Evolutionary conservation across 2,329 filamentous ascomycete species (phyloP), one percentile per base, ranked within the genome.

Genomic region (Boeremia lycopersici): DNA sequence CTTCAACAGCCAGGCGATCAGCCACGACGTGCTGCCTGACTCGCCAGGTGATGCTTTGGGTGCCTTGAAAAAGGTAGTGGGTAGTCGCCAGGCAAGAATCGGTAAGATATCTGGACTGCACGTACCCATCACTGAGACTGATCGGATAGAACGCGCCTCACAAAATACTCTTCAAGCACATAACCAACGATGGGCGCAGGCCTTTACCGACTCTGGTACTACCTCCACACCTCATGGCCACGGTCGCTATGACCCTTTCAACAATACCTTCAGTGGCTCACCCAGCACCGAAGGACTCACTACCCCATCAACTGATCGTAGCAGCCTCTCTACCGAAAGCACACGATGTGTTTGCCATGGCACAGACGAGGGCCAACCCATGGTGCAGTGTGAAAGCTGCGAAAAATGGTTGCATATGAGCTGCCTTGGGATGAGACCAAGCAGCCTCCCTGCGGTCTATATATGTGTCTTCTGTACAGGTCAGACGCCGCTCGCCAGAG

Each of bases 371-470:
- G 82, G 80, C 19, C 79, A 80, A 61, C 69, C 82, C 28, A 84
- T 87, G 81, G 79, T 87, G 41, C 84, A 86, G 74, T 88, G 85
- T 72, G 82, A 84, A 69, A 83, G 81, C 23, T 88, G 85, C 73
- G 81, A 77, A n/a, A 84, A 86, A 62, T 87, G 83, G 81, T 75
- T 85, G 28, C 85, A 88, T 63, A 81, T 81, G 29, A 77, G 77
- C 49, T 88, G 85, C 62, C 78, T 86, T 19, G 83, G 84, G 2
- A 69, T 86, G 13, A 78, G 81, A 51, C 70, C 76, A 15, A 75
- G 77, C 33, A 78, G 77, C 48, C 71, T 81, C 72, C 74, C 74
- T 6, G 64, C 72, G 1, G 73, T 76, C 5, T 77, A 73, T 44
- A 69, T 77, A 1, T 77, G 75, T 56, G 53, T 75, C 4, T 76